A percentile compares a stretch with the other conserved stretches of the same genome.
Evolutionary conservation across 2,329 filamentous ascomycete species (phyloP).

Genomic region (Ophiostoma perfectum): DNA sequence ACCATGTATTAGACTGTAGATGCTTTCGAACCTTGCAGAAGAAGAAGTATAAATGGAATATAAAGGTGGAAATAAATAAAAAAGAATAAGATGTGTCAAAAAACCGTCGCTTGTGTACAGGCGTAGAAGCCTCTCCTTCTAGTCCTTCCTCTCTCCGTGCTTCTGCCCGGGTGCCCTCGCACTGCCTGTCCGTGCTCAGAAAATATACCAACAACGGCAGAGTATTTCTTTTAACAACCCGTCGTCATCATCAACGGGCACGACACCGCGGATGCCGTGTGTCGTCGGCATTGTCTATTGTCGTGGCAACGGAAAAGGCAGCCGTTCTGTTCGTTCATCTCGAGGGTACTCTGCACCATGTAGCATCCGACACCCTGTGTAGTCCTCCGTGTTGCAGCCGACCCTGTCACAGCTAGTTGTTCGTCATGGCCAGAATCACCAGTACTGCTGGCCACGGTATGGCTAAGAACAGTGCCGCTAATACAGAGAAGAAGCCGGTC

Average conservation of each 20-base stretch:
- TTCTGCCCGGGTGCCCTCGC: not conserved
- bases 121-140: not conserved
- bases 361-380: not conserved
- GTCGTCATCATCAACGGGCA: not conserved
- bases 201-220: not conserved
- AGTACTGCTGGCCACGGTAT: conserved; percentile 28
- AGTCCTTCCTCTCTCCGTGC: not conserved
- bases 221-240: not conserved
- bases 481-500: conserved; percentile 25
- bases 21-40: not conserved
- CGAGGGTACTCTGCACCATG: not conserved
- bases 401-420: not conserved
- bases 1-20: not conserved
- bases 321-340: not conserved
- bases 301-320: too few species aligned
- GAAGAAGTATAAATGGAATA: not conserved
- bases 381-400: not conserved
- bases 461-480: conserved; percentile 27
- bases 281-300: not conserved
- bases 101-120: not conserved
- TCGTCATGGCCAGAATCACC: conserved; percentile 22
- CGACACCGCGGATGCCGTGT: not conserved
- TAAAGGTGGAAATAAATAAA: not conserved
- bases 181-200: not conserved
- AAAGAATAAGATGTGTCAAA: not conserved